Conservation (phyloP, 352 stramenopile genomes). For the Phytophthora ramorum region DNA sequence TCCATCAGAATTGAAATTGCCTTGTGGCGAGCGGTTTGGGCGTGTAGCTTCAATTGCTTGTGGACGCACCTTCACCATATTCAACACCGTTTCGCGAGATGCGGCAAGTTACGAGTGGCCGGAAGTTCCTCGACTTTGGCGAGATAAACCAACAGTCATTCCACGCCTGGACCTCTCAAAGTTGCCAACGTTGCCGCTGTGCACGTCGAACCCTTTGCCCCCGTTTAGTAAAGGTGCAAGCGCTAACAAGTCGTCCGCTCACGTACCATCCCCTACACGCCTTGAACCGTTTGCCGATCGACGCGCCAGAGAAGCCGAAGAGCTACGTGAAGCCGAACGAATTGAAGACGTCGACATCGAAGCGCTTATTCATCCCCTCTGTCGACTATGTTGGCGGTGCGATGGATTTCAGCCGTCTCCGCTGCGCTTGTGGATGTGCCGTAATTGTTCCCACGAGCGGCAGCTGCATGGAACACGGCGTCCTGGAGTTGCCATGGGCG, state of each 20-base stretch:
- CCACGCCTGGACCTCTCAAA: slow-evolving; percentile 56
- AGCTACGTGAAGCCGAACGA: slow-evolving; percentile 44
- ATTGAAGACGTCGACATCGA: slow-evolving; percentile 77
- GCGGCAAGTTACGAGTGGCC: slow-evolving; percentile 63
- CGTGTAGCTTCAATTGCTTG: slow-evolving; percentile 68
- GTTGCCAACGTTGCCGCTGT: slow-evolving; percentile 46
- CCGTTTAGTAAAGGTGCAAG: slow-evolving; percentile 37
- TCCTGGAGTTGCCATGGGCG: slow-evolving; percentile 46
- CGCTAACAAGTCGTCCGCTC: slow-evolving; percentile 5
- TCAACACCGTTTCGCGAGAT: slow-evolving; percentile 68
- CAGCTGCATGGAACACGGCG: slow-evolving; percentile 63
- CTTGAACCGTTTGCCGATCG: slow-evolving; percentile 66
- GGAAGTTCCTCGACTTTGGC: slow-evolving; percentile 60
- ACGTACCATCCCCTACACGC: slow-evolving; percentile 35
- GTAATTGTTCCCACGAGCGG: slow-evolving; percentile 75
- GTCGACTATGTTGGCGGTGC: slow-evolving; percentile 80
- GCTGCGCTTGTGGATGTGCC: slow-evolving; percentile 72
- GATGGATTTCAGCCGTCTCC: slow-evolving; percentile 76
- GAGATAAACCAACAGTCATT: slow-evolving; percentile 47
- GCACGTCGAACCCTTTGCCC: slow-evolving; percentile 45
- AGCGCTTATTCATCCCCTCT: slow-evolving; percentile 70
- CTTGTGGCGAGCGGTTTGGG: slow-evolving; percentile 44
- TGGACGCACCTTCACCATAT: slow-evolving; percentile 76
- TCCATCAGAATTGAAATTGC: slow-evolving; percentile 45
- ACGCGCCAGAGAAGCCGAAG: slow-evolving; percentile 34